Evolutionary conservation across 306 rosid genomes (phyloP).

Genomic region (Ceratonia siliqua): DNA sequence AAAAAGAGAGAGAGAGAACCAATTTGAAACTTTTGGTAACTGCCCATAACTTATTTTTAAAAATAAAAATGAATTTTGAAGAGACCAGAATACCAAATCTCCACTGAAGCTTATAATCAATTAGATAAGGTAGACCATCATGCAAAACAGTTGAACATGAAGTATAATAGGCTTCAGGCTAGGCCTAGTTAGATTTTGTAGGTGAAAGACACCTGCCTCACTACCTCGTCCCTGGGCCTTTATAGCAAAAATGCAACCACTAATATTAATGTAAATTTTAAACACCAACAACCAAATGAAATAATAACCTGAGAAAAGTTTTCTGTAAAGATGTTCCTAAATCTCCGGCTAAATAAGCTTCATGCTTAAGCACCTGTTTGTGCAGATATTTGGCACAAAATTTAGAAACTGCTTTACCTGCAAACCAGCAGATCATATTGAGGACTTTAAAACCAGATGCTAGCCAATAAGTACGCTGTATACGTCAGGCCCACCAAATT

Average conservation of each 20-base stretch:
- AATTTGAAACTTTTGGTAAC: slow-evolving; percentile 9
- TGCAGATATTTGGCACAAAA: slow-evolving; percentile 96
- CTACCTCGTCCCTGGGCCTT: slow-evolving; percentile 27
- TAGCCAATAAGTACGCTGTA: slow-evolving; percentile 12
- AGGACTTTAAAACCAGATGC: slow-evolving; percentile 24
- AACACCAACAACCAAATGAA: slow-evolving; percentile 3
- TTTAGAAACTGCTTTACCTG: slow-evolving; percentile 96
- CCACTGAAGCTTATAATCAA: slow-evolving; percentile 12
- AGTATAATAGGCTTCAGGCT: slow-evolving; percentile 18
- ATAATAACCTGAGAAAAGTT: slow-evolving; percentile 78
- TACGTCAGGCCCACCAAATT: slow-evolving; percentile 14
- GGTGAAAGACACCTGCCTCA: slow-evolving; percentile 11
- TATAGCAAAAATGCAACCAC: slow-evolving; percentile 21
- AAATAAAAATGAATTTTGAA: neutral
- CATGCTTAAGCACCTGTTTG: slow-evolving; percentile 72
- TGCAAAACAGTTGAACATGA: slow-evolving; percentile 14
- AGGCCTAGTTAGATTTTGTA: slow-evolving; percentile 14
- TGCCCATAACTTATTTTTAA: neutral
- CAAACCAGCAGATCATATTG: slow-evolving; percentile 30
- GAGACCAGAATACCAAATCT: slow-evolving; percentile 22
- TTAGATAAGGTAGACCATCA: slow-evolving; percentile 26
- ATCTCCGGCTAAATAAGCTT: slow-evolving; percentile 82
- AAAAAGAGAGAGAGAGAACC: neutral
- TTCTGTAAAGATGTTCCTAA: slow-evolving; percentile 63
- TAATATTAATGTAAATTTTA: slow-evolving; percentile 23